A percentile compares a stretch with the other conserved stretches of the same genome.
phyloP scores from a whole-genome alignment of 108 stramenopile species.

The Aureococcus anophagefferens region DNA sequence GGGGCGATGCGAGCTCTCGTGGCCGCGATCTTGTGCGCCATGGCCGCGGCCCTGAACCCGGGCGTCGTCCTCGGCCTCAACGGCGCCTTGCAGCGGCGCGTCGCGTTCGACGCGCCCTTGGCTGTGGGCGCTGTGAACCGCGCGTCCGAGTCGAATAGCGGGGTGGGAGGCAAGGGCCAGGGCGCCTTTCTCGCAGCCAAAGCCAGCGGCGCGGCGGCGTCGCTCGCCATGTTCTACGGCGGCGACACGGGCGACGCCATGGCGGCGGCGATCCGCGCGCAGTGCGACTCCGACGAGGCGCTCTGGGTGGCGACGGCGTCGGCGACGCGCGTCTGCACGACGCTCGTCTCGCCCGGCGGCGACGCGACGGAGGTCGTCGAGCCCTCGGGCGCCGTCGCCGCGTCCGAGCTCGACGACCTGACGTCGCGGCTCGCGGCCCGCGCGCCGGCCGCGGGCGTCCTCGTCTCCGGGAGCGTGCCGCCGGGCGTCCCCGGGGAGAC shows the following conservation, averaged over 20 bases:
- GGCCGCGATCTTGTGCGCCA: too few relatives aligned
- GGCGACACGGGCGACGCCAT: background rate
- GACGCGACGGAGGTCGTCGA: background rate
- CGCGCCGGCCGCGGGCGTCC: background rate
- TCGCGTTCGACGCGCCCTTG: background rate
- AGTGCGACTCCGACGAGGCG: background rate
- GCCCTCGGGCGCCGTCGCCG: background rate
- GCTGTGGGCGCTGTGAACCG: background rate
- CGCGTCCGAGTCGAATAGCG: background rate
- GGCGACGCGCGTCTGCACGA: background rate
- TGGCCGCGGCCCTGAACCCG: too few relatives aligned
- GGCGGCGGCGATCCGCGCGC: background rate
- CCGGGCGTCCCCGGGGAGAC: background rate
- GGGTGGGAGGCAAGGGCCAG: background rate
- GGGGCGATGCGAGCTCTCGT: too few relatives aligned
- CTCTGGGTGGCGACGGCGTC: background rate
- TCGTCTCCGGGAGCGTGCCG: background rate
- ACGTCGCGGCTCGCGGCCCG: too few relatives aligned
- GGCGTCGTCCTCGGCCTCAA: too few relatives aligned
- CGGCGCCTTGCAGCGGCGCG: background rate
- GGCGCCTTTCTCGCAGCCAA: background rate
- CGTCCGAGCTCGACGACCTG: background rate
- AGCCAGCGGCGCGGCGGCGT: background rate
- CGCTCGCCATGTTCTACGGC: background rate
- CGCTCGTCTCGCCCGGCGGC: background rate